Conservation (phyloP, 2,329 filamentous ascomycete species). For the Emergomyces orientalis region DNA sequence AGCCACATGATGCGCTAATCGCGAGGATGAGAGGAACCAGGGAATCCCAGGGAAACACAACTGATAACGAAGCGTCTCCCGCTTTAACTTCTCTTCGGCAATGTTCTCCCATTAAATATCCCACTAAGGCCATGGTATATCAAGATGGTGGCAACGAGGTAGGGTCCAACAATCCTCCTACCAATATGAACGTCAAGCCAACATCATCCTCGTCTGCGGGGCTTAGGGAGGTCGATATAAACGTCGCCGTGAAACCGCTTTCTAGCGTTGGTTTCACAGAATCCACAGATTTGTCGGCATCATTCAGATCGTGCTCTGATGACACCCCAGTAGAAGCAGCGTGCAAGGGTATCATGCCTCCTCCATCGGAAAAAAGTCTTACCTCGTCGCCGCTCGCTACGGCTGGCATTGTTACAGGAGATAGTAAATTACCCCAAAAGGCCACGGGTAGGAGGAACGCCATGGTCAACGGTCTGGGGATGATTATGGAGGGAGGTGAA, state of each 20-base stretch:
- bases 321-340: constrained; percentile 4
- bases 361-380: constrained; percentile 18
- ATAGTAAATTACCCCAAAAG: constrained; percentile 38
- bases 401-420: constrained; percentile 19
- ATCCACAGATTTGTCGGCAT: background rate
- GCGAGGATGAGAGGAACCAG: constrained; percentile 40
- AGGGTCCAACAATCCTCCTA: constrained; percentile 24
- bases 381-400: constrained; percentile 17
- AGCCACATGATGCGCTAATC: constrained; percentile 49
- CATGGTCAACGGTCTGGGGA: constrained; percentile 17
- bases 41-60: constrained; percentile 23
- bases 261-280: constrained; percentile 13
- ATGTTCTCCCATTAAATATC: constrained; percentile 23
- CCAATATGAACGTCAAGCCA: constrained; percentile 17
- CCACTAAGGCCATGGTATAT: constrained; percentile 46
- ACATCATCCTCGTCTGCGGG: constrained; percentile 32
- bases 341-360: constrained; percentile 23
- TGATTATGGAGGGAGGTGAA: constrained; percentile 35
- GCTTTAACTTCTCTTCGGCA: constrained; percentile 18
- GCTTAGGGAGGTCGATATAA: constrained; percentile 46
- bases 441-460: constrained; percentile 31
- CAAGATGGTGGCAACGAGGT: constrained; percentile 39
- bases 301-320: background rate
- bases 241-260: constrained; percentile 33
- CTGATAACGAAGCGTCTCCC: constrained; percentile 17